These are phyloP conservation scores for Stereocaulon alpinum DNA, from an alignment of 495 filamentous ascomycete genomes.

Conservation along the genomic window DNA sequence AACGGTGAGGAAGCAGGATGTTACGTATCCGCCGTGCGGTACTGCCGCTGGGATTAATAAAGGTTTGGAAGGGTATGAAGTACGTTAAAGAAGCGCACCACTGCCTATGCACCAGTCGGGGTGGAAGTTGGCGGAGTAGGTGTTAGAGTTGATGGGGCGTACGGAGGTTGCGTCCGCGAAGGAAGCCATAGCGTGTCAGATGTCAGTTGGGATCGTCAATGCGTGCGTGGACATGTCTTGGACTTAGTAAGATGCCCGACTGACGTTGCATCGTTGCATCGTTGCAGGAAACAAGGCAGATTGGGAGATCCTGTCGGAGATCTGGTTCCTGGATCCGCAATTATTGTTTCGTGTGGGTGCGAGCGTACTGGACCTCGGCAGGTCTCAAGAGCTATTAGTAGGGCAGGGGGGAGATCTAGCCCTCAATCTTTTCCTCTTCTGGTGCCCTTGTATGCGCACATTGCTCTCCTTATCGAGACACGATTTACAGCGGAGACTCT, in stretches of 20 bases:
- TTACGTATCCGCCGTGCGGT: constrained; percentile 74
- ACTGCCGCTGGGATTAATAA: constrained; percentile 36
- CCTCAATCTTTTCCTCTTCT: too few relatives aligned
- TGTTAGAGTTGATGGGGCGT: constrained; percentile 41
- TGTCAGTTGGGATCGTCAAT: neutral
- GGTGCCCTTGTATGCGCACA: too few relatives aligned
- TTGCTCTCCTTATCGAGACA: too few relatives aligned
- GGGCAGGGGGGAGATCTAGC: too few relatives aligned
- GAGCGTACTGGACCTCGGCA: too few relatives aligned
- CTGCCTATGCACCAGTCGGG: constrained; percentile 64
- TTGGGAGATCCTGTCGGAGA: neutral
- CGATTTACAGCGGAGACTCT: too few relatives aligned
- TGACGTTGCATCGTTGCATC: neutral
- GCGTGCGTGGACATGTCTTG: neutral
- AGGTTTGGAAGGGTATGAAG: neutral
- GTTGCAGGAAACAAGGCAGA: neutral
- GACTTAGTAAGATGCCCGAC: neutral
- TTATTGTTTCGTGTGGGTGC: too few relatives aligned
- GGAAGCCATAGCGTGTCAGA: neutral
- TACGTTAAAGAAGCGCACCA: constrained; percentile 31
- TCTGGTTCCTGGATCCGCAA: too few relatives aligned
- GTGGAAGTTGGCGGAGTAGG: constrained; percentile 47
- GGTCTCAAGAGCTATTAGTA: too few relatives aligned
- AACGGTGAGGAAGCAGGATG: constrained; percentile 51
- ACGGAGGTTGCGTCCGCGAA: neutral